Conservation (phyloP, 495 filamentous ascomycete genomes). For the Poronia punctata region DNA sequence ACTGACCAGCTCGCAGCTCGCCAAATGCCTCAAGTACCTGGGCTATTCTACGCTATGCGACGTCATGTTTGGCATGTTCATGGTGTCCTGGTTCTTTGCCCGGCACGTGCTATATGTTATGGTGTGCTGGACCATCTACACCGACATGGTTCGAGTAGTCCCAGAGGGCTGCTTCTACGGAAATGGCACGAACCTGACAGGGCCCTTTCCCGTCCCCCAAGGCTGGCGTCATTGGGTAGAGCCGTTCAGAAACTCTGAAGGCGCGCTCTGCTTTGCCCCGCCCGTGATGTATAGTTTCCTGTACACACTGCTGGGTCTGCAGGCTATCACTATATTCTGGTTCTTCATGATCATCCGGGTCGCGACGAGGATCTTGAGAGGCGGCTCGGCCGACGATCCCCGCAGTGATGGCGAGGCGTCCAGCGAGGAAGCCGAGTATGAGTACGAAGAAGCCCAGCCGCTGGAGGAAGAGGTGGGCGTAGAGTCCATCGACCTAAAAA, state of each 20-base stretch:
- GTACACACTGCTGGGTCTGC: constrained; percentile 65
- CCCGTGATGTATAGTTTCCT: constrained; percentile 70
- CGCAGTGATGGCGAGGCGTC: constrained; percentile 82
- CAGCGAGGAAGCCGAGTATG: constrained; percentile 46
- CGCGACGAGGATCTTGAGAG: constrained; percentile 65
- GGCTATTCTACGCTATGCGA: constrained; percentile 72
- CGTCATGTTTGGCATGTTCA: constrained; percentile 76
- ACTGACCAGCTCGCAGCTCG: constrained; percentile 51
- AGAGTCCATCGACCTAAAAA: constrained; percentile 50
- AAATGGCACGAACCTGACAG: constrained; percentile 37
- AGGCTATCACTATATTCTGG: constrained; percentile 78
- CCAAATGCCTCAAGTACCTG: constrained; percentile 90
- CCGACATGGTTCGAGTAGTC: constrained; percentile 57
- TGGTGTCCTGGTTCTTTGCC: constrained; percentile 74
- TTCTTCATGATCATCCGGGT: constrained; percentile 82
- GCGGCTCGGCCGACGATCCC: constrained; percentile 74
- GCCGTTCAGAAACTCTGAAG: constrained; percentile 60
- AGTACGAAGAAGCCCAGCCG: constrained; percentile 41
- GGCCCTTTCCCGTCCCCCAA: constrained; percentile 51
- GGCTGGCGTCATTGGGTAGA: constrained; percentile 56
- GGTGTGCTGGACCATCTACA: constrained; percentile 74
- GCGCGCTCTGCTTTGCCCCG: constrained; percentile 68
- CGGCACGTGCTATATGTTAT: constrained; percentile 74
- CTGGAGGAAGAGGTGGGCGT: constrained; percentile 62
- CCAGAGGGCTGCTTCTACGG: constrained; percentile 64